phyloP scores from a whole-genome alignment of 2,329 filamentous ascomycete species.

The Diplodia intermedia region DNA sequence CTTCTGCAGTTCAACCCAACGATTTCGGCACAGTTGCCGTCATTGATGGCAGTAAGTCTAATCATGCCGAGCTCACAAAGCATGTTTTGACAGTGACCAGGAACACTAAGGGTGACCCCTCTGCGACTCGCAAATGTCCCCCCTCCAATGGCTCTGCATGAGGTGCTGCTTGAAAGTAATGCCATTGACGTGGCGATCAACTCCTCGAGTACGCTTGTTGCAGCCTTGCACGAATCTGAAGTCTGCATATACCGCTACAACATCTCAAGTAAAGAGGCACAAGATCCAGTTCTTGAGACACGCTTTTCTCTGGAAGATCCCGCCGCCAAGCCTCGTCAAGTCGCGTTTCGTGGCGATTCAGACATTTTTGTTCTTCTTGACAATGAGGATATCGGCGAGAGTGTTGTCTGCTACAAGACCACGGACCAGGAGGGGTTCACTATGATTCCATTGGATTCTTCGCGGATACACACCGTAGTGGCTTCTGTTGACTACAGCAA shows the following conservation, averaged over 20 bases:
- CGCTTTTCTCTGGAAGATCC: slow-evolving; percentile 35
- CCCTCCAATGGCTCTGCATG: slow-evolving; percentile 88
- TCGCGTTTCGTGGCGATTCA: slow-evolving; percentile 54
- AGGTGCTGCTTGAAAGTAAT: slow-evolving; percentile 68
- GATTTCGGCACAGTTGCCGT: slow-evolving; percentile 83
- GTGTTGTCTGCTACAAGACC: slow-evolving; percentile 17
- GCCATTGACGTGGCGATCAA: slow-evolving; percentile 77
- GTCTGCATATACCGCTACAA: slow-evolving; percentile 76
- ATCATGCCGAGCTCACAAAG: not conserved
- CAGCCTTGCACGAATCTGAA: slow-evolving; percentile 71
- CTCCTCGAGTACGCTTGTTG: slow-evolving; percentile 58
- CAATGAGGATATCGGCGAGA: slow-evolving; percentile 41
- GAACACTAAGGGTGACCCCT: slow-evolving; percentile 80
- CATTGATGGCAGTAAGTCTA: slow-evolving; percentile 73
- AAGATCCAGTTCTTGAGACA: slow-evolving; percentile 41
- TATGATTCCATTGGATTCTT: slow-evolving; percentile 1
- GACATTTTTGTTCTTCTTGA: slow-evolving; percentile 47
- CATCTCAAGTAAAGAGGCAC: slow-evolving; percentile 61
- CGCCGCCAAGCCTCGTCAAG: slow-evolving; percentile 50
- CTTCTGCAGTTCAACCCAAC: slow-evolving; percentile 71
- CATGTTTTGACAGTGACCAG: slow-evolving; percentile 43
- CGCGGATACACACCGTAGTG: slow-evolving; percentile 5
- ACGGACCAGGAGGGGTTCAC: slow-evolving; percentile 11
- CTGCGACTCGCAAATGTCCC: slow-evolving; percentile 84
- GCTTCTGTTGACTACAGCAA: slow-evolving; percentile 32